phyloP scores from a whole-genome alignment of 371 early-diverging fungal species.

The Circinella minor region DNA sequence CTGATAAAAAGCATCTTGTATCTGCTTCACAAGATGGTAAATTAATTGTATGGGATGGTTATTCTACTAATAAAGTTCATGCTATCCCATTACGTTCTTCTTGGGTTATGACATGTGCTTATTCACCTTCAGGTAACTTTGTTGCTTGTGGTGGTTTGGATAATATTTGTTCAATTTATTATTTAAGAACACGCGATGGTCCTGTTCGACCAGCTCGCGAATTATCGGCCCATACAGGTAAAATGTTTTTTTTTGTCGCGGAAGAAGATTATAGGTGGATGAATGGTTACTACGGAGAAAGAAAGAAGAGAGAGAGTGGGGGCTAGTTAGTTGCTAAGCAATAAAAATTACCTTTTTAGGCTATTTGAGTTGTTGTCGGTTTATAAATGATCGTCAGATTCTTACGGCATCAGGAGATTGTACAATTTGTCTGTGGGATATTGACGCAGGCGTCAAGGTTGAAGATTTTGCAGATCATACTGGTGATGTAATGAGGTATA shows the following conservation, averaged over 20 bases:
- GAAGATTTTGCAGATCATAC: conserved; percentile 95
- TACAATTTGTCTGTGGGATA: conserved; percentile 98
- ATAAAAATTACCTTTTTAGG: conserved; percentile 26
- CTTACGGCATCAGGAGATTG: conserved; percentile 94
- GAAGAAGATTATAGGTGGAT: too few relatives aligned
- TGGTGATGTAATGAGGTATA: conserved; percentile 94
- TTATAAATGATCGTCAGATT: conserved; percentile 92
- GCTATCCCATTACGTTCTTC: conserved; percentile 96
- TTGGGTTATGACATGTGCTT: conserved; percentile 99
- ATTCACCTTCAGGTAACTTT: conserved; percentile 93
- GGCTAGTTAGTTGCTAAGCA: too few relatives aligned
- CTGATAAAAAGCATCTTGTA: conserved; percentile 92
- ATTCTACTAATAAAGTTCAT: conserved; percentile 95
- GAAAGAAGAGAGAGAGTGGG: too few relatives aligned
- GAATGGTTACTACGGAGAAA: too few relatives aligned
- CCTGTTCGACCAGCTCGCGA: conserved; percentile 92
- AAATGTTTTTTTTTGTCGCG: too few relatives aligned
- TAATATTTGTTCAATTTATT: conserved; percentile 96
- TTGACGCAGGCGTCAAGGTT: conserved; percentile 93
- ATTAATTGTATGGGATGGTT: conserved; percentile 97
- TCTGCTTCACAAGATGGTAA: conserved; percentile 98
- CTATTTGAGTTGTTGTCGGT: conserved; percentile 95
- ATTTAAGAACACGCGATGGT: conserved; percentile 90
- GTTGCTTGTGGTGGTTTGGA: conserved; percentile 98
- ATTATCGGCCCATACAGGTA: conserved; percentile 87